These are phyloP conservation scores for Sclerotinia minor DNA, from an alignment of 2,329 filamentous ascomycete genomes.

Conservation along the genomic window DNA sequence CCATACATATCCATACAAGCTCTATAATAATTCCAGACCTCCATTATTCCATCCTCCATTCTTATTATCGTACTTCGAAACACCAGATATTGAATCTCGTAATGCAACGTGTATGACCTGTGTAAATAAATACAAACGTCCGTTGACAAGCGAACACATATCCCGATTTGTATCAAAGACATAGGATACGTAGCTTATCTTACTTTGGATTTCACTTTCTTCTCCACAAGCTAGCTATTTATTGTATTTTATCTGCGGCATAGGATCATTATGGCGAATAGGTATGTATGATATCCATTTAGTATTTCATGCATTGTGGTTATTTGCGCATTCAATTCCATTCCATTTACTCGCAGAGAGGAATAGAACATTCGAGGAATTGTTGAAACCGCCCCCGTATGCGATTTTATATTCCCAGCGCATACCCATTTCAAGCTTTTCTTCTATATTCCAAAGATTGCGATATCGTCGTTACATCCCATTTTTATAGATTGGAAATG, in stretches of 20 bases:
- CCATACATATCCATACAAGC: background rate
- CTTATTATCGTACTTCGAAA: background rate
- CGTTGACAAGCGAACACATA: slow-evolving; percentile 18
- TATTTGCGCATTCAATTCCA: background rate
- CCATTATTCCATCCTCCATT: background rate
- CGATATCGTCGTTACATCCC: background rate
- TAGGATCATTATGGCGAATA: slow-evolving; percentile 5
- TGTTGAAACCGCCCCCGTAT: background rate
- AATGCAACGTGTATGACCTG: background rate
- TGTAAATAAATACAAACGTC: background rate
- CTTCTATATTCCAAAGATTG: background rate
- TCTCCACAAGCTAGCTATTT: background rate
- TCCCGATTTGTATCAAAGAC: slow-evolving; percentile 1
- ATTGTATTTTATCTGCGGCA: background rate
- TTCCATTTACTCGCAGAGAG: background rate
- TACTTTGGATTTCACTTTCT: background rate
- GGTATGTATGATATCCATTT: background rate
- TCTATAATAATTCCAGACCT: background rate
- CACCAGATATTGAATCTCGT: background rate
- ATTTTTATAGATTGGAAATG: background rate
- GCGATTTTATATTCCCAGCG: background rate
- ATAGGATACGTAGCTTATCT: background rate
- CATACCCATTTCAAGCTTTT: background rate
- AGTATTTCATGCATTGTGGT: background rate
- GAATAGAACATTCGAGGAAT: background rate